Evolutionary conservation across 2,329 filamentous ascomycete species (phyloP).

Genomic region (Cercospora sp.): DNA sequence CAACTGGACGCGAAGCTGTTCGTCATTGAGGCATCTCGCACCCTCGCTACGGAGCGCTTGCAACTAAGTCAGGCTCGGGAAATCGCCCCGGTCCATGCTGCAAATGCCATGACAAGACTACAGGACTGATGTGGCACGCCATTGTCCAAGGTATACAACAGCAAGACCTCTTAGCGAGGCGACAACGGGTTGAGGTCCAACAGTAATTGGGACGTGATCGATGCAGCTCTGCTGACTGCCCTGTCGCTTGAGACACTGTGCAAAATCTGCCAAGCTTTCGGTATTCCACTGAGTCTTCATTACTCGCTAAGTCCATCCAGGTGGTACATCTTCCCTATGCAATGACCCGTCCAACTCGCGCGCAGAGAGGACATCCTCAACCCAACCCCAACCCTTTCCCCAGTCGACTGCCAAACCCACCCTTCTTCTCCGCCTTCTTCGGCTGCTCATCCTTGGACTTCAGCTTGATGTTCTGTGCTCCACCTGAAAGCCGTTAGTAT

Average conservation of each 20-base stretch:
- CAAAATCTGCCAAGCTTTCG: background rate
- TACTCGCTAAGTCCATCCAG: background rate
- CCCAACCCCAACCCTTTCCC: constrained; percentile 20
- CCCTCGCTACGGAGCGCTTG: too few species aligned
- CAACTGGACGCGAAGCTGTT: too few species aligned
- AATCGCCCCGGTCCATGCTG: too few species aligned
- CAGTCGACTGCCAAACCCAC: constrained; percentile 18
- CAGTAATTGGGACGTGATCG: too few species aligned
- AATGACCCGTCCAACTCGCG: background rate
- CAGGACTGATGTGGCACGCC: too few species aligned
- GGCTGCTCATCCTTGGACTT: constrained; percentile 46
- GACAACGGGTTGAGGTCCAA: too few species aligned
- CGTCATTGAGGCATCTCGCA: too few species aligned
- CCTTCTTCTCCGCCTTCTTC: constrained; percentile 15
- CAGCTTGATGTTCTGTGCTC: constrained; percentile 56
- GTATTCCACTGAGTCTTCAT: background rate
- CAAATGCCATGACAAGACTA: too few species aligned
- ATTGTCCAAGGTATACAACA: too few species aligned
- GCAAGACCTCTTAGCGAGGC: too few species aligned
- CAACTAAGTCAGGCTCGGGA: too few species aligned
- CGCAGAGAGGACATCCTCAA: background rate
- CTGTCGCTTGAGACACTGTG: background rate
- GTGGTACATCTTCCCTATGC: background rate
- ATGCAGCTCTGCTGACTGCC: too few species aligned
- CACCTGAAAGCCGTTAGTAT: constrained; percentile 39